Percentiles rank a stretch among this genome's conserved stretches.
These are phyloP conservation scores for Daldinia eschscholtzii DNA, from an alignment of 2,329 filamentous ascomycete genomes.

Conservation along the genomic window DNA sequence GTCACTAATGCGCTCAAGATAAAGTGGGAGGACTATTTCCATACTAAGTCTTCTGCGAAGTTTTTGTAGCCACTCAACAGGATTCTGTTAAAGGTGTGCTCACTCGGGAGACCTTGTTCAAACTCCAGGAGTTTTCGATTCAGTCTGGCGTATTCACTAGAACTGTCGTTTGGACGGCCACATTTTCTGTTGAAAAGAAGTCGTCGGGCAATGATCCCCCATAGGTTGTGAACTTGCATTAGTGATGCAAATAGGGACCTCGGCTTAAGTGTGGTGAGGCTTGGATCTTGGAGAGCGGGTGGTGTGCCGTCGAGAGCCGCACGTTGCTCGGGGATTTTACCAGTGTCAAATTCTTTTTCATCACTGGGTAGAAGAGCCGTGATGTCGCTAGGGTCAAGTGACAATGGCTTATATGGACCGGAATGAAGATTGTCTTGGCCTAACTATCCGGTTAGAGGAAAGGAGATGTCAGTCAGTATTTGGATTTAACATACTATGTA, in stretches of 20 bases:
- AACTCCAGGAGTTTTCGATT: slow-evolving; percentile 60
- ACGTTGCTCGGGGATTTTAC: slow-evolving; percentile 61
- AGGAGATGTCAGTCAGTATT: slow-evolving; percentile 8
- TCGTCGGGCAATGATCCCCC: slow-evolving; percentile 65
- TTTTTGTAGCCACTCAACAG: slow-evolving; percentile 61
- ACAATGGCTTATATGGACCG: slow-evolving; percentile 64
- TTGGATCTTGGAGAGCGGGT: slow-evolving; percentile 61
- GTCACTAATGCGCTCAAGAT: slow-evolving; percentile 25
- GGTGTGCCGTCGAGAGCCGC: slow-evolving; percentile 67
- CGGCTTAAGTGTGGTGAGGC: slow-evolving; percentile 57
- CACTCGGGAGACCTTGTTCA: slow-evolving; percentile 62
- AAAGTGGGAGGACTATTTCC: not conserved
- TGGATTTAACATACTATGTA: slow-evolving; percentile 59
- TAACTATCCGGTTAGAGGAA: slow-evolving; percentile 37
- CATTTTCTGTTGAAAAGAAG: slow-evolving; percentile 61
- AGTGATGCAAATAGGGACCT: slow-evolving; percentile 68
- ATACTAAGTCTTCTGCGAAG: slow-evolving; percentile 63
- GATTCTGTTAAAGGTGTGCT: slow-evolving; percentile 61
- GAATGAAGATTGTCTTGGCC: slow-evolving; percentile 69
- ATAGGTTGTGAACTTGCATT: slow-evolving; percentile 67
- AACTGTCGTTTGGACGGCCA: slow-evolving; percentile 60
- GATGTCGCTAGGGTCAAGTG: slow-evolving; percentile 65
- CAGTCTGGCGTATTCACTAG: slow-evolving; percentile 63
- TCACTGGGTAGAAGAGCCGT: slow-evolving; percentile 66
- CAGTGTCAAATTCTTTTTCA: slow-evolving; percentile 64